These are phyloP conservation scores for Sparassis latifolia DNA, from an alignment of 1,284 basidiomycete genomes.

Conservation along the genomic window DNA sequence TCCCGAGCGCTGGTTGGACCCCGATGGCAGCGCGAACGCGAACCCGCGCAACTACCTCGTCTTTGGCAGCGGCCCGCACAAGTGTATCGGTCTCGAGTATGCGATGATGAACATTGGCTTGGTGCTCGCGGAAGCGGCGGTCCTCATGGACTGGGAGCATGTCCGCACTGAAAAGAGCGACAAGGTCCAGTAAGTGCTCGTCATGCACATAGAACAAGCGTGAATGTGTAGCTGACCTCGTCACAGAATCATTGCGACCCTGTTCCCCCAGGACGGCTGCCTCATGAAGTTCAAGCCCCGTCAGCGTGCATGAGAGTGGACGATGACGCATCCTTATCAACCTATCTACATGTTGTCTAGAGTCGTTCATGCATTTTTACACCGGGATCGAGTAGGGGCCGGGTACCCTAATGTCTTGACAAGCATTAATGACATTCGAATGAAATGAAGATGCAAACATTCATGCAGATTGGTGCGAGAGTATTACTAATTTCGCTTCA, in stretches of 20 bases:
- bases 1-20: slow-evolving; percentile 93
- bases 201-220: slow-evolving; percentile 1
- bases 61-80: slow-evolving; percentile 91
- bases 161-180: slow-evolving; percentile 74
- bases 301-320: slow-evolving; percentile 8
- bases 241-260: slow-evolving; percentile 78
- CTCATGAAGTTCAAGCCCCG: slow-evolving; percentile 72
- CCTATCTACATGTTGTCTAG: not conserved
- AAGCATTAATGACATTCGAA: too few relatives aligned
- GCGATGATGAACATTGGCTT: slow-evolving; percentile 89
- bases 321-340: slow-evolving; percentile 1
- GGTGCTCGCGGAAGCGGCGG: slow-evolving; percentile 79
- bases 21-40: slow-evolving; percentile 71
- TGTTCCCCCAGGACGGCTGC: slow-evolving; percentile 94
- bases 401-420: not conserved
- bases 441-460: too few relatives aligned
- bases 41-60: slow-evolving; percentile 96
- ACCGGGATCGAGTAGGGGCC: not conserved
- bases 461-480: too few relatives aligned
- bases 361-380: not conserved
- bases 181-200: slow-evolving; percentile 68
- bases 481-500: too few relatives aligned
- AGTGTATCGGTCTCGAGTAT: slow-evolving; percentile 92
- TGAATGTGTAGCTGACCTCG: slow-evolving; percentile 4
- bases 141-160: slow-evolving; percentile 87